These are phyloP conservation scores for Pleomassaria siparia DNA, from an alignment of 2,329 filamentous ascomycete genomes.

Conservation along the genomic window DNA sequence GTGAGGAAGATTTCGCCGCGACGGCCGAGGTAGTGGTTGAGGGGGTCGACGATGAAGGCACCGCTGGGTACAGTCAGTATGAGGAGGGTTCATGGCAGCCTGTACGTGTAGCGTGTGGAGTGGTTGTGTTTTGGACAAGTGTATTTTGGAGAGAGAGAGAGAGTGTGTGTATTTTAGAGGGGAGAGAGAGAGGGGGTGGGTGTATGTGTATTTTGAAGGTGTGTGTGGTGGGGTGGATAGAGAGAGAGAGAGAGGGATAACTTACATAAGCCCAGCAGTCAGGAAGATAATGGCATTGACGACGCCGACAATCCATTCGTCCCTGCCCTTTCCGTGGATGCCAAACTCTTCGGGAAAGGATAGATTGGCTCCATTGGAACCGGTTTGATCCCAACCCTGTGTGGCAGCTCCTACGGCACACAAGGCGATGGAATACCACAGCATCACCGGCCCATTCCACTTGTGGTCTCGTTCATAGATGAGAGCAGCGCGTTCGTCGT, in stretches of 20 bases:
- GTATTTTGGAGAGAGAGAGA: too few relatives aligned
- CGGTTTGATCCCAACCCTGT: slow-evolving; percentile 67
- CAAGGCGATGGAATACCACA: slow-evolving; percentile 68
- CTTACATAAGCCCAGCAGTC: slow-evolving; percentile 42
- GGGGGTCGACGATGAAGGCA: slow-evolving; percentile 38
- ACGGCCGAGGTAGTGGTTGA: slow-evolving; percentile 42
- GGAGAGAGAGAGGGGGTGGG: too few relatives aligned
- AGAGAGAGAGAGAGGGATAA: slow-evolving; percentile 10
- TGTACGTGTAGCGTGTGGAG: too few relatives aligned
- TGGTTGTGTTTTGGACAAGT: too few relatives aligned
- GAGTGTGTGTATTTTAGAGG: too few relatives aligned
- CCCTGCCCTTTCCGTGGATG: slow-evolving; percentile 9
- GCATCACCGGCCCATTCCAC: slow-evolving; percentile 58
- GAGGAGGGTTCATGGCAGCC: too few relatives aligned
- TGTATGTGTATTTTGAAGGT: too few relatives aligned
- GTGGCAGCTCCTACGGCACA: slow-evolving; percentile 72
- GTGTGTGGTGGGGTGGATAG: too few relatives aligned
- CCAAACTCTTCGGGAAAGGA: slow-evolving; percentile 60
- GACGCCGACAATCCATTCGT: slow-evolving; percentile 36
- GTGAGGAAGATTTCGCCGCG: slow-evolving; percentile 43
- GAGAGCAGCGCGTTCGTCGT: slow-evolving; percentile 62
- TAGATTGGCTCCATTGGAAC: slow-evolving; percentile 57
- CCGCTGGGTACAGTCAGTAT: slow-evolving; percentile 17
- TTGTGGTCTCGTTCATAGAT: slow-evolving; percentile 66
- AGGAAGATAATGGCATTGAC: slow-evolving; percentile 44